Evolutionary conservation across 1,139 yeast species (phyloP).

Genomic region (Nakaseomyces sp.): DNA sequence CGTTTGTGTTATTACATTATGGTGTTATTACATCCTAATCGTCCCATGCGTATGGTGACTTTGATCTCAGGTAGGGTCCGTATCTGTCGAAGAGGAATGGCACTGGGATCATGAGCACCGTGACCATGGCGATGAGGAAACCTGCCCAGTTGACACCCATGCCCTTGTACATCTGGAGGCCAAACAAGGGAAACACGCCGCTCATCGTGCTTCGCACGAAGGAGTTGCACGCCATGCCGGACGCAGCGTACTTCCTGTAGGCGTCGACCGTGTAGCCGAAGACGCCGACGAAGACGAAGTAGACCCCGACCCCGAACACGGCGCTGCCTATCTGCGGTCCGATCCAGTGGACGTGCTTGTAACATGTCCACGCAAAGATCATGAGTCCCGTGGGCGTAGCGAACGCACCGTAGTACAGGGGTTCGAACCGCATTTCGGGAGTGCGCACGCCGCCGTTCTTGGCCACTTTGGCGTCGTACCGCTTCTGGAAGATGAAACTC

Average conservation of each 20-base stretch:
- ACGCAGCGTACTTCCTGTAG: conserved; percentile 57
- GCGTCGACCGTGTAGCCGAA: conserved; percentile 57
- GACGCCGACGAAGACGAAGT: conserved; percentile 48
- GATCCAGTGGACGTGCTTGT: conserved; percentile 58
- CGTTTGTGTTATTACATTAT: no score
- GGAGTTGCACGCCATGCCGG: conserved; percentile 75
- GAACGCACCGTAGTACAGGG: conserved; percentile 39
- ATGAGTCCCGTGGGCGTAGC: conserved; percentile 59
- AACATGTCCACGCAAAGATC: conserved; percentile 70
- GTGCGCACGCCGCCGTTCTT: conserved; percentile 35
- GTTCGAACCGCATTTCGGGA: conserved; percentile 56
- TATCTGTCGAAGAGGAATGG: conserved; percentile 63
- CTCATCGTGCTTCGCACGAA: conserved; percentile 61
- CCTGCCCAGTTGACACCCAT: conserved; percentile 61
- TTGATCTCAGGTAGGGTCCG: conserved; percentile 54
- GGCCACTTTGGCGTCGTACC: conserved; percentile 28
- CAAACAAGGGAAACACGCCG: conserved; percentile 70
- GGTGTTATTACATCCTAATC: no score
- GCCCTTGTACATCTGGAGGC: conserved; percentile 44
- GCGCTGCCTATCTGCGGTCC: conserved; percentile 60
- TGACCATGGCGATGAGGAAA: conserved; percentile 46
- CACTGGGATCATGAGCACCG: conserved; percentile 54
- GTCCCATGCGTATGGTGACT: conserved; percentile 46
- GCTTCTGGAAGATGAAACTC: conserved; percentile 31
- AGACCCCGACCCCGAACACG: conserved; percentile 50